These are phyloP conservation scores for Circinella minor DNA, from an alignment of 371 early-diverging fungal species.

Conservation along the genomic window DNA sequence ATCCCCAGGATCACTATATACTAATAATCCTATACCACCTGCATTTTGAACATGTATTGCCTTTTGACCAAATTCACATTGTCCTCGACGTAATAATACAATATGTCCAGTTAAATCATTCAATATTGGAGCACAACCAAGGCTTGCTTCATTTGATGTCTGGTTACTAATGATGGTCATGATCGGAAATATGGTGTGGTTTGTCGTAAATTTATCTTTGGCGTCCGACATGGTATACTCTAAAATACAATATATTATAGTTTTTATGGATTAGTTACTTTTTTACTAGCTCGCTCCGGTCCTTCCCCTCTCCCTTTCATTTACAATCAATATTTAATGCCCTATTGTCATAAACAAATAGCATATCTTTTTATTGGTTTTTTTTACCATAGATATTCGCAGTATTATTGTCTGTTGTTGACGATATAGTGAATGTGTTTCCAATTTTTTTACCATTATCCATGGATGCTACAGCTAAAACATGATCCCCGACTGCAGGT, in stretches of 20 bases:
- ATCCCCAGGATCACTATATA: slow-evolving; percentile 8
- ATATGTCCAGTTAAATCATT: slow-evolving; percentile 21
- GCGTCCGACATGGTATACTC: slow-evolving; percentile 16
- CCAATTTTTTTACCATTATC: slow-evolving; percentile 19
- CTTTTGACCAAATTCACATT: slow-evolving; percentile 22
- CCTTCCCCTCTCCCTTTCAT: too few relatives aligned
- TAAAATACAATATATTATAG: neutral
- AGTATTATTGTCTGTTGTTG: neutral
- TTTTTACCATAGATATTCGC: neutral
- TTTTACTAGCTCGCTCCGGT: too few relatives aligned
- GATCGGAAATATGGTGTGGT: neutral
- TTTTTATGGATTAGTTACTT: too few relatives aligned
- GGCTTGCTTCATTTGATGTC: neutral
- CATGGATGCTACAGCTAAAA: slow-evolving; percentile 22
- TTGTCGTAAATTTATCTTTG: neutral
- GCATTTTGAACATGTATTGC: slow-evolving; percentile 24
- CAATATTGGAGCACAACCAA: slow-evolving; percentile 17
- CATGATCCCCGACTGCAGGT: slow-evolving; percentile 23
- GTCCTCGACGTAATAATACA: slow-evolving; percentile 20
- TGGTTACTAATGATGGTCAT: neutral
- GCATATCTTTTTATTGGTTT: too few relatives aligned
- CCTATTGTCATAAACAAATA: too few relatives aligned
- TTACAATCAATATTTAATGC: too few relatives aligned
- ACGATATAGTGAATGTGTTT: slow-evolving; percentile 2
- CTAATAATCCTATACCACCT: slow-evolving; percentile 19